phyloP scores from a whole-genome alignment of 2,329 filamentous ascomycete species.

The Calonectria ilicicola region DNA sequence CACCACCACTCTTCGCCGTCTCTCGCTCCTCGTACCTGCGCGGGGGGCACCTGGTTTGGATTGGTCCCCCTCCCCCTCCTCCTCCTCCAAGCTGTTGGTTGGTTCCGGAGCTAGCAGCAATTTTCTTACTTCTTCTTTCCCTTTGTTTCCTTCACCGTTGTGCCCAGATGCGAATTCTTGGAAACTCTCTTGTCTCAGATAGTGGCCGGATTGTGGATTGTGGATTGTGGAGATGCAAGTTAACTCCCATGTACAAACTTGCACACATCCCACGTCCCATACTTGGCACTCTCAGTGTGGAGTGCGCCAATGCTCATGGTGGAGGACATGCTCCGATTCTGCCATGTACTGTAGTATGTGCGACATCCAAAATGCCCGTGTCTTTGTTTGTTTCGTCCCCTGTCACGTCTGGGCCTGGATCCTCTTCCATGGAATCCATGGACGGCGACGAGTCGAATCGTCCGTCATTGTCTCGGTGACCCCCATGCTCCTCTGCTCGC shows the following conservation, averaged over 20 bases:
- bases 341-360: background rate
- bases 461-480: background rate
- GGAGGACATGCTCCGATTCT: background rate
- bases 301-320: too few relatives aligned
- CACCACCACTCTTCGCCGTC: constrained; percentile 29
- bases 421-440: background rate
- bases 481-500: background rate
- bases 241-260: background rate
- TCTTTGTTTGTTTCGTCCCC: constrained; percentile 7
- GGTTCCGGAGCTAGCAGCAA: background rate
- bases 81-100: constrained; percentile 11
- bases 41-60: background rate
- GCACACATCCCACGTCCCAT: background rate
- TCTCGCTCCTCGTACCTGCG: constrained; percentile 3
- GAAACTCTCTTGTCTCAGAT: constrained; percentile 32
- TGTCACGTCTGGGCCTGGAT: background rate
- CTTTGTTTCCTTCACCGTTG: constrained; percentile 6
- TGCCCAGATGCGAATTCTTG: constrained; percentile 4
- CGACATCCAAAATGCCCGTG: constrained; percentile 1
- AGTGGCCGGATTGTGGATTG: constrained; percentile 13
- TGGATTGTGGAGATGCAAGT: background rate
- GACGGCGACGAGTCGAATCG: background rate
- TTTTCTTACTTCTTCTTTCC: too few relatives aligned
- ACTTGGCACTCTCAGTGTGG: background rate
- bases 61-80: too few relatives aligned